phyloP scores from a whole-genome alignment of 129 eudicot species.

The Solidago caesia region DNA sequence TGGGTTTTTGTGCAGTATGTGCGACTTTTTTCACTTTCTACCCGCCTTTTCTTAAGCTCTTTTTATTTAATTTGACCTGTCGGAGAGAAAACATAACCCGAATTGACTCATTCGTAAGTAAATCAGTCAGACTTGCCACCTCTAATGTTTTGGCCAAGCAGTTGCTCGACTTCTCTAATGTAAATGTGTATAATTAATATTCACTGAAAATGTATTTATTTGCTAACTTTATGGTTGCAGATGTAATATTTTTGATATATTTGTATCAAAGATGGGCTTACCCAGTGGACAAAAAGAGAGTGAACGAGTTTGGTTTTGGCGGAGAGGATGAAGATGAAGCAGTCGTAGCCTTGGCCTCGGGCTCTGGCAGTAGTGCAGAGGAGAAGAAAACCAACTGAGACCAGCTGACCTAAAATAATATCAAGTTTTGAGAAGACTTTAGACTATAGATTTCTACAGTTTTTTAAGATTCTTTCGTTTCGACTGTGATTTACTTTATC shows the following conservation, averaged over 20 bases:
- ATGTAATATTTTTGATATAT: slow-evolving; percentile 81
- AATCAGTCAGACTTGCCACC: neutral
- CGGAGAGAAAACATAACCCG: neutral
- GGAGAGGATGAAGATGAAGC: slow-evolving; percentile 73
- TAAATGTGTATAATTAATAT: slow-evolving; percentile 14
- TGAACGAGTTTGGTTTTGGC: slow-evolving; percentile 91
- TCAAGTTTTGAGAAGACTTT: slow-evolving; percentile 32
- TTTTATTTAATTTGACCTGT: too few relatives aligned
- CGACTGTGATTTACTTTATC: slow-evolving; percentile 25
- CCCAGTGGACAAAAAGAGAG: slow-evolving; percentile 93
- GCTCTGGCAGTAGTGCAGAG: slow-evolving; percentile 36
- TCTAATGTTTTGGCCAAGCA: neutral
- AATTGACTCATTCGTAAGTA: neutral
- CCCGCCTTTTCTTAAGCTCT: too few relatives aligned
- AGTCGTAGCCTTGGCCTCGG: slow-evolving; percentile 16
- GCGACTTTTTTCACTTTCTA: too few relatives aligned
- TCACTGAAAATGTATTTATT: neutral
- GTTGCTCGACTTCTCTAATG: neutral
- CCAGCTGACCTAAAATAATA: slow-evolving; percentile 25
- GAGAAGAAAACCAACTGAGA: slow-evolving; percentile 83
- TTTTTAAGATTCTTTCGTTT: slow-evolving; percentile 21
- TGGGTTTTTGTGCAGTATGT: too few relatives aligned
- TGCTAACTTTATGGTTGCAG: slow-evolving; percentile 42
- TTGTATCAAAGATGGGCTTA: slow-evolving; percentile 88
- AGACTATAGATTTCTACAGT: slow-evolving; percentile 24